Evolutionary conservation across 2,329 filamentous ascomycete species (phyloP).

Genomic region (Boeremia lycopersici): DNA sequence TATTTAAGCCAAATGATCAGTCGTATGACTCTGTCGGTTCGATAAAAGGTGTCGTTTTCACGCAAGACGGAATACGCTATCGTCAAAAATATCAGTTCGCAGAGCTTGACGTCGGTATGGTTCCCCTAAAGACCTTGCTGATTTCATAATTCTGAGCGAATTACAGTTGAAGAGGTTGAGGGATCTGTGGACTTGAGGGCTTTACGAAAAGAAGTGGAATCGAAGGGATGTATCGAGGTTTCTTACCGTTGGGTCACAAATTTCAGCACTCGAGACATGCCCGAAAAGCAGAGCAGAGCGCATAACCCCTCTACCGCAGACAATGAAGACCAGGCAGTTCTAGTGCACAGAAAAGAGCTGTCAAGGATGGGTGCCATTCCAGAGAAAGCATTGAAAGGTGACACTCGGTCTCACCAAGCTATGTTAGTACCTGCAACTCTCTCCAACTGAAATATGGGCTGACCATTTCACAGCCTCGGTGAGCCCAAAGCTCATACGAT

Average conservation of each 20-base stretch:
- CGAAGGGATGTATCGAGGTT: slow-evolving; percentile 3
- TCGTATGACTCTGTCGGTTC: neutral
- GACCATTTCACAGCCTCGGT: neutral
- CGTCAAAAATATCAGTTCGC: slow-evolving; percentile 30
- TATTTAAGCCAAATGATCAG: neutral
- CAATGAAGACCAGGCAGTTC: neutral
- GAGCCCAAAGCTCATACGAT: neutral
- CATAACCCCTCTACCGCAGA: neutral
- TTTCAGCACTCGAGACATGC: slow-evolving; percentile 6
- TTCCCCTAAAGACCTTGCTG: neutral
- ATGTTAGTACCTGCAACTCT: slow-evolving; percentile 3
- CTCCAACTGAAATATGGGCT: neutral
- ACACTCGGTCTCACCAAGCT: slow-evolving; percentile 19
- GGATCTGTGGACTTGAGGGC: neutral
- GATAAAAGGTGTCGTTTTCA: neutral
- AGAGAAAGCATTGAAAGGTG: slow-evolving; percentile 29
- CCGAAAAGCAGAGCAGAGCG: neutral
- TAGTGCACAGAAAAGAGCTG: neutral
- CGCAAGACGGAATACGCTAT: slow-evolving; percentile 1
- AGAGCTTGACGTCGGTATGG: slow-evolving; percentile 20
- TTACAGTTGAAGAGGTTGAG: slow-evolving; percentile 9
- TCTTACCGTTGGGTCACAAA: neutral
- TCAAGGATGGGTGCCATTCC: slow-evolving; percentile 3
- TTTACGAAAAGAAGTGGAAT: neutral
- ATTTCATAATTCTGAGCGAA: neutral